phyloP scores from a whole-genome alignment of 345 rosid genomes.

The Gossypium bickii region DNA sequence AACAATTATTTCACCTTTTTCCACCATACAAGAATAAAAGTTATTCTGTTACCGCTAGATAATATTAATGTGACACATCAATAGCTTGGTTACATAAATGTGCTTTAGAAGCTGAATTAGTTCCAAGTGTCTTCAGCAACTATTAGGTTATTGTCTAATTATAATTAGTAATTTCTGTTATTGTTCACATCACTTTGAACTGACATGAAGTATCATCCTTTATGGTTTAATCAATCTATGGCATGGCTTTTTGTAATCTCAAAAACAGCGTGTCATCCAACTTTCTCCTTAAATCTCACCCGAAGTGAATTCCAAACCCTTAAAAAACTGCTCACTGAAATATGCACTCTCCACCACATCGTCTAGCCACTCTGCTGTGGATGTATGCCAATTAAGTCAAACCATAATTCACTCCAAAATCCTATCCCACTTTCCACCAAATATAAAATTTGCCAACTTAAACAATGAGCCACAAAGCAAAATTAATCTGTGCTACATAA shows the following conservation, averaged over 20 bases:
- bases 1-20: background rate
- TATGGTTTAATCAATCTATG: background rate
- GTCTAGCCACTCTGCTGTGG: background rate
- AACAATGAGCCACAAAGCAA: background rate
- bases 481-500: background rate
- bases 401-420: background rate
- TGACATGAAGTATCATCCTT: background rate
- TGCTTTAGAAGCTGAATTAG: conserved; percentile 5
- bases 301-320: background rate
- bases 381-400: background rate
- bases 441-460: background rate
- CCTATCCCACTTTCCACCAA: background rate
- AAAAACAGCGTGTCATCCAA: background rate
- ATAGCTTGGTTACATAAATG: background rate
- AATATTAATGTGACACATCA: background rate
- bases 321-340: background rate
- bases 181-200: background rate
- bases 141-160: background rate
- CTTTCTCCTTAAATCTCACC: background rate
- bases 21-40: background rate
- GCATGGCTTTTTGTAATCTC: background rate
- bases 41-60: background rate
- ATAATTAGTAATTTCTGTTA: background rate
- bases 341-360: background rate
- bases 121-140: background rate